Evolutionary conservation across 495 filamentous ascomycete genomes (phyloP).

Genomic region (Daldinia loculata): DNA sequence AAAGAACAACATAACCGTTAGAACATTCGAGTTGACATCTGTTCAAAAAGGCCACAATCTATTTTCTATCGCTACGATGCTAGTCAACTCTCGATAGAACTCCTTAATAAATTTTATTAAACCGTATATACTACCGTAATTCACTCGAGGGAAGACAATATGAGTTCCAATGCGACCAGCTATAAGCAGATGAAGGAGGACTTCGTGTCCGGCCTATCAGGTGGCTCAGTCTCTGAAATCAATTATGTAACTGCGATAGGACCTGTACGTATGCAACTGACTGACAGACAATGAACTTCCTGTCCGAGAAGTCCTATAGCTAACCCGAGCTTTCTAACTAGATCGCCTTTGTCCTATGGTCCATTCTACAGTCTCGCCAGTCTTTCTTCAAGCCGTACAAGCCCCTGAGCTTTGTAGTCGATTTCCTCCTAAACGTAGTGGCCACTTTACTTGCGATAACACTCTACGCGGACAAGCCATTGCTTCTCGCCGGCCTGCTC

Average conservation of each 20-base stretch:
- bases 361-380: constrained; percentile 85
- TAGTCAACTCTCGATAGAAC: constrained; percentile 6
- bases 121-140: background rate
- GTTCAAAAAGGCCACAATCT: constrained; percentile 10
- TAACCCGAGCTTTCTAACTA: constrained; percentile 48
- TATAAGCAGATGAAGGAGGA: constrained; percentile 94
- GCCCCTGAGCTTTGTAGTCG: constrained; percentile 70
- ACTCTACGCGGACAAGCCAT: constrained; percentile 78
- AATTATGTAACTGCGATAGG: constrained; percentile 83
- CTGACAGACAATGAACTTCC: constrained; percentile 2
- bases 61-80: constrained; percentile 19
- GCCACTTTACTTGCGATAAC: constrained; percentile 86
- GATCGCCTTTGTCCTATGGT: constrained; percentile 87
- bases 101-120: background rate
- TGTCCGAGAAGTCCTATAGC: background rate
- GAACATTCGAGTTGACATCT: constrained; percentile 39
- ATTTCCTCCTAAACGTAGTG: constrained; percentile 87
- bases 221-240: constrained; percentile 84
- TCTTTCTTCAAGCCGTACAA: constrained; percentile 83
- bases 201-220: constrained; percentile 92
- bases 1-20: constrained; percentile 30
- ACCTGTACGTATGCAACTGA: constrained; percentile 66
- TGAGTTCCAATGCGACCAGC: constrained; percentile 54
- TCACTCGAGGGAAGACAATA: constrained; percentile 24
- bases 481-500: constrained; percentile 79